These are phyloP conservation scores for Patellifolia procumbens DNA, from an alignment of 179 eudicot species.

Conservation along the genomic window DNA sequence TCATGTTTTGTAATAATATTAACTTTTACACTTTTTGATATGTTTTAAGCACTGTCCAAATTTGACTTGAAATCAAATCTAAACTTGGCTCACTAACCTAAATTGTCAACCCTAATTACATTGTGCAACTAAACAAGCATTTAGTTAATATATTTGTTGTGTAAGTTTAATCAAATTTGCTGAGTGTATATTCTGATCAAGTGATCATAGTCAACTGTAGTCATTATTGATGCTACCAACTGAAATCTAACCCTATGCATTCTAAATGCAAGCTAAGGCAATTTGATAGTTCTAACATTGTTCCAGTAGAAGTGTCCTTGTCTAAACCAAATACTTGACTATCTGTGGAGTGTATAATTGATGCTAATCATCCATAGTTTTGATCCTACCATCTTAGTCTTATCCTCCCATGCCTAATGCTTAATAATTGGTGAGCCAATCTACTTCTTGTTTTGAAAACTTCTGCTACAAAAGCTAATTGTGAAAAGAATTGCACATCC, in stretches of 20 bases:
- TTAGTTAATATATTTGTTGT: not conserved
- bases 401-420: constrained; percentile 6
- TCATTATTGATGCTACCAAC: not conserved
- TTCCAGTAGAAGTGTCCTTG: not conserved
- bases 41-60: no score
- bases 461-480: not conserved
- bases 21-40: no score
- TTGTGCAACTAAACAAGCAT: no score
- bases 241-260: not conserved
- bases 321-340: constrained; percentile 20
- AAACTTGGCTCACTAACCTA: no score
- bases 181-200: not conserved
- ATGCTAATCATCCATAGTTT: not conserved
- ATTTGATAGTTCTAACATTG: not conserved
- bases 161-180: not conserved
- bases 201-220: not conserved
- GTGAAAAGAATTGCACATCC: no score
- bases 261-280: not conserved
- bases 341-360: not conserved
- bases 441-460: constrained; percentile 5
- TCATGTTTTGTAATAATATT: no score
- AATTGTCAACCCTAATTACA: no score
- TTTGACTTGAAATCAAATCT: no score
- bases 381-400: not conserved
- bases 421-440: constrained; percentile 17